Conservation (phyloP, 345 rosid species). For the Boechera divaricarpa region DNA sequence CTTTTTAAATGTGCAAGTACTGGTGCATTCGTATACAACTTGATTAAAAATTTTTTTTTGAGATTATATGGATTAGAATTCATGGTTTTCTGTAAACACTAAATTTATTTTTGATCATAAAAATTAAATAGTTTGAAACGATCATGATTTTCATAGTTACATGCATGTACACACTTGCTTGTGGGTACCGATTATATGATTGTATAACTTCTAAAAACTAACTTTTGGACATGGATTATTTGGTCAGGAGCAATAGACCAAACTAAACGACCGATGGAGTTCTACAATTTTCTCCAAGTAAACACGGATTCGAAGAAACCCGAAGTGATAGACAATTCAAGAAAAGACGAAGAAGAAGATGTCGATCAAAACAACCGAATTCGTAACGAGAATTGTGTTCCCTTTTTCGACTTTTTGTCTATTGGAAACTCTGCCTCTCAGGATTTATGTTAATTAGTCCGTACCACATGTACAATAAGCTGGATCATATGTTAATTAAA, state of each 20-base stretch:
- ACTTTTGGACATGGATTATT: constrained; percentile 2
- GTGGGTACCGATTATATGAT: neutral
- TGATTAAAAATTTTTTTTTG: neutral
- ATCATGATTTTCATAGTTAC: constrained; percentile 3
- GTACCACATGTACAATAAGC: constrained; percentile 20
- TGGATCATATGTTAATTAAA: constrained; percentile 29
- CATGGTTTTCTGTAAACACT: neutral
- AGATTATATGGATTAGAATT: neutral
- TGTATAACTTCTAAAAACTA: constrained; percentile 15
- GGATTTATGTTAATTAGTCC: constrained; percentile 31
- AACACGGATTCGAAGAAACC: constrained; percentile 64
- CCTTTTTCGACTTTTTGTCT: constrained; percentile 67
- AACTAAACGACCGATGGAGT: constrained; percentile 50
- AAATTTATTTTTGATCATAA: neutral
- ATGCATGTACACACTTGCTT: constrained; percentile 14
- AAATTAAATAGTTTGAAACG: neutral
- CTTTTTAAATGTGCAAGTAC: neutral
- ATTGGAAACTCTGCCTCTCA: constrained; percentile 49
- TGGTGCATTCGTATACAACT: constrained; percentile 17
- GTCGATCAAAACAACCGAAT: constrained; percentile 26
- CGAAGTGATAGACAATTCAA: constrained; percentile 55
- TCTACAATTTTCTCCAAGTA: constrained; percentile 75
- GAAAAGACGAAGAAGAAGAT: constrained; percentile 35
- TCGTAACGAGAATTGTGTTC: constrained; percentile 36
- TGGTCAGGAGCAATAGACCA: constrained; percentile 32